A percentile compares a stretch with the other conserved stretches of the same genome.
phyloP scores from a whole-genome alignment of 148 eudicot genomes.

The Rhododendron williamsianum region DNA sequence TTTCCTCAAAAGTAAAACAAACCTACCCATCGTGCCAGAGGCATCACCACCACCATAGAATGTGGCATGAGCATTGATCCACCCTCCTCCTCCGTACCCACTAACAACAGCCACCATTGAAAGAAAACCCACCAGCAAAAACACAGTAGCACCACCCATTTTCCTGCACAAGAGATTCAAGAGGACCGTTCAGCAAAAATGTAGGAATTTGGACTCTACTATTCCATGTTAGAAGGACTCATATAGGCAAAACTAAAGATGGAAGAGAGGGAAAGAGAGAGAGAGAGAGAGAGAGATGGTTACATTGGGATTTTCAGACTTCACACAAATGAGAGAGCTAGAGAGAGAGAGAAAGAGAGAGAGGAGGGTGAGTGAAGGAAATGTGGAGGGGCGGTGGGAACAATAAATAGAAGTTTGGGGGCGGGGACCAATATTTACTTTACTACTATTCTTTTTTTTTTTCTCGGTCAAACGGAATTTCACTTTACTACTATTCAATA shows the following conservation, averaged over 20 bases:
- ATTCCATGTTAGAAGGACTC: neutral
- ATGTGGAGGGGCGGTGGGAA: conserved; percentile 8
- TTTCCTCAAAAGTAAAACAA: neutral
- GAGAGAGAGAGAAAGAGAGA: neutral
- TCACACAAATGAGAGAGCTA: neutral
- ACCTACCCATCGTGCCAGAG: conserved; percentile 67
- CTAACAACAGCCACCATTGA: conserved; percentile 33
- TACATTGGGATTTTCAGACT: neutral
- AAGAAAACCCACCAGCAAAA: conserved; percentile 39
- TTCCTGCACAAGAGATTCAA: conserved; percentile 28
- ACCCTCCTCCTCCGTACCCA: conserved; percentile 40
- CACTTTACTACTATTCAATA: neutral
- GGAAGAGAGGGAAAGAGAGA: neutral
- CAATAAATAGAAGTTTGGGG: conserved; percentile 35
- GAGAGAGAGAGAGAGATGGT: neutral
- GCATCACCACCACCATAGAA: conserved; percentile 75
- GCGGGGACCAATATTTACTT: neutral
- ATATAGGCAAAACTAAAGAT: neutral
- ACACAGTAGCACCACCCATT: conserved; percentile 34
- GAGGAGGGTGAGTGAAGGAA: conserved; percentile 15
- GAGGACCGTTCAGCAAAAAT: conserved; percentile 1
- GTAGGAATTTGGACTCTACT: neutral
- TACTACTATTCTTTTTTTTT: neutral
- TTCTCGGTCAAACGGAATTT: too few relatives aligned
- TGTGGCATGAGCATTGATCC: conserved; percentile 74